Percentiles rank a stretch among this genome's conserved stretches.
Evolutionary conservation across 257 asterid genomes (phyloP).

Genomic region (Nicotiana obtusifolia): DNA sequence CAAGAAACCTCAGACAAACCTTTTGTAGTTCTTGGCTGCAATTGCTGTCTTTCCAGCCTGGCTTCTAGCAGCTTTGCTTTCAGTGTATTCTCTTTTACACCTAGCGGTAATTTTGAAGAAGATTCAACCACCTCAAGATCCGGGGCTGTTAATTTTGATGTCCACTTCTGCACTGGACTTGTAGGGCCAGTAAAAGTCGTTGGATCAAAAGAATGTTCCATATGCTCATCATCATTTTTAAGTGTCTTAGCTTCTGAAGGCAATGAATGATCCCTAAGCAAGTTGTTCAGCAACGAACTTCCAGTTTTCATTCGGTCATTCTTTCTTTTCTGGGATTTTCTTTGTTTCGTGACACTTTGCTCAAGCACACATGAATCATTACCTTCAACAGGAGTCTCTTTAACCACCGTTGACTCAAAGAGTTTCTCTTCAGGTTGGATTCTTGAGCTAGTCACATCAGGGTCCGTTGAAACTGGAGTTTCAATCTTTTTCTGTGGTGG

Average conservation of each 20-base stretch:
- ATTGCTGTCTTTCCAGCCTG: slow-evolving; percentile 46
- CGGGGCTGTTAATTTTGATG: slow-evolving; percentile 28
- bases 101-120: slow-evolving; percentile 30
- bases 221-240: slow-evolving; percentile 9
- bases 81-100: slow-evolving; percentile 49
- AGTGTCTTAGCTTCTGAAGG: slow-evolving; percentile 18
- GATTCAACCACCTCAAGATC: slow-evolving; percentile 34
- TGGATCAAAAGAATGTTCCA: slow-evolving; percentile 35
- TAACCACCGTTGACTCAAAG: slow-evolving; percentile 5
- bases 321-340: slow-evolving; percentile 11
- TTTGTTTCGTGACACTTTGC: slow-evolving; percentile 18
- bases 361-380: slow-evolving; percentile 9
- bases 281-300: slow-evolving; percentile 12
- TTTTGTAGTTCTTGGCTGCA: slow-evolving; percentile 32
- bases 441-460: slow-evolving; percentile 12
- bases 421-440: slow-evolving; percentile 21
- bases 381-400: slow-evolving; percentile 11
- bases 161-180: slow-evolving; percentile 67
- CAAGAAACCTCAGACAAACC: slow-evolving; percentile 23
- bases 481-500: slow-evolving; percentile 20
- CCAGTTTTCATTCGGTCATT: neutral
- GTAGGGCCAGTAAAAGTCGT: slow-evolving; percentile 39
- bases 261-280: slow-evolving; percentile 13
- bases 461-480: slow-evolving; percentile 15
- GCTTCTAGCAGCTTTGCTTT: slow-evolving; percentile 86